Percentiles rank a stretch among this genome's conserved stretches.
phyloP scores from a whole-genome alignment of 2,329 filamentous ascomycete genomes.

The Colletotrichum abscissum region DNA sequence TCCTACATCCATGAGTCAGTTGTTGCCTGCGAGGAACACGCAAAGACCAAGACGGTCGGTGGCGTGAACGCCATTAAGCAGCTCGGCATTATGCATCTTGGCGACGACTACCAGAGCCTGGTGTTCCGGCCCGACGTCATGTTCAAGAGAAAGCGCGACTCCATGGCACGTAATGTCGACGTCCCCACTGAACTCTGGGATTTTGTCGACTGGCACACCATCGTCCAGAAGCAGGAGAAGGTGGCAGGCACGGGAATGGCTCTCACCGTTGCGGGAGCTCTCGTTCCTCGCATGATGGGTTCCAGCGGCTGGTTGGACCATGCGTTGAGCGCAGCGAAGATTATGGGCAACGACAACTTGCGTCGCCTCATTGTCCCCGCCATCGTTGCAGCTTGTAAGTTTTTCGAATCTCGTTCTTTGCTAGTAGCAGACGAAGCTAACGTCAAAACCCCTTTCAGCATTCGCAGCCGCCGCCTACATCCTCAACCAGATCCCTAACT shows the following conservation, averaged over 20 bases:
- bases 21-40: conserved; percentile 83
- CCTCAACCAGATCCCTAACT: conserved; percentile 87
- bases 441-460: conserved; percentile 59
- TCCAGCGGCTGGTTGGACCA: conserved; percentile 92
- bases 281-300: conserved; percentile 84
- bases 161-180: conserved; percentile 85
- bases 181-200: conserved; percentile 90
- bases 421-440: conserved; percentile 42
- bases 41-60: conserved; percentile 79
- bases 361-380: conserved; percentile 85
- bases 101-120: conserved; percentile 85
- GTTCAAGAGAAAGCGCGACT: conserved; percentile 87
- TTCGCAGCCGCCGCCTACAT: conserved; percentile 83
- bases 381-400: conserved; percentile 81
- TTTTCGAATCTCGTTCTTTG: conserved; percentile 3
- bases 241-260: conserved; percentile 94
- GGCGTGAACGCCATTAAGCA: conserved; percentile 91
- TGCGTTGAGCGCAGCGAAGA: conserved; percentile 80
- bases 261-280: conserved; percentile 87
- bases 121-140: conserved; percentile 93
- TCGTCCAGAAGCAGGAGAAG: conserved; percentile 94
- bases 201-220: conserved; percentile 87
- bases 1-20: conserved; percentile 87
- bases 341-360: conserved; percentile 85
- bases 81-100: conserved; percentile 87